Percentiles rank a stretch among this genome's conserved stretches.
Evolutionary conservation across 192 early-diverging fungal genomes (phyloP).

Genomic region (Spinellus fusiger): DNA sequence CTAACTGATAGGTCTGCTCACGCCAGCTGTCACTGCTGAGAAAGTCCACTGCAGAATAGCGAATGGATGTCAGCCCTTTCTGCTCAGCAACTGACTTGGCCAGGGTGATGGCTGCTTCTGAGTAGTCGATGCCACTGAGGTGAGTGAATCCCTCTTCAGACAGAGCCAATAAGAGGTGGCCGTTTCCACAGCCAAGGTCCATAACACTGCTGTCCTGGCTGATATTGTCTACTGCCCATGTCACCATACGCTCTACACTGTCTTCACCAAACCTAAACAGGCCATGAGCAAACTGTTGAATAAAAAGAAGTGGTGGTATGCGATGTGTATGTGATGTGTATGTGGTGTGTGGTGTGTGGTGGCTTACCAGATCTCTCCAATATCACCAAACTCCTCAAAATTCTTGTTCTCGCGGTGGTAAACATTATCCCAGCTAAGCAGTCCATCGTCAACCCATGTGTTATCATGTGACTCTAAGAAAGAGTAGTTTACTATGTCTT

Average conservation of each 20-base stretch:
- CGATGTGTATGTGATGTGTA: not conserved
- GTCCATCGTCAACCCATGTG: not conserved
- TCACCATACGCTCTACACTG: slow-evolving; percentile 77
- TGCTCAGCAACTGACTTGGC: slow-evolving; percentile 57
- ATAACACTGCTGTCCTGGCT: slow-evolving; percentile 41
- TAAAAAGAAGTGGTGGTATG: not conserved
- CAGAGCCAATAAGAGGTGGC: slow-evolving; percentile 78
- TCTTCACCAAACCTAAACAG: slow-evolving; percentile 86
- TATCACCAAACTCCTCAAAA: slow-evolving; percentile 78
- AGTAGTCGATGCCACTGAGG: slow-evolving; percentile 84
- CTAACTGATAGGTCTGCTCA: slow-evolving; percentile 39
- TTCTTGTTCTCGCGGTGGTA: slow-evolving; percentile 78
- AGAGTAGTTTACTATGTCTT: slow-evolving; percentile 46
- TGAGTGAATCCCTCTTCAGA: slow-evolving; percentile 62
- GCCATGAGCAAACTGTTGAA: too few relatives aligned
- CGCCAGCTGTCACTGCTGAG: slow-evolving; percentile 40
- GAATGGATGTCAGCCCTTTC: slow-evolving; percentile 37
- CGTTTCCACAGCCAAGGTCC: slow-evolving; percentile 92
- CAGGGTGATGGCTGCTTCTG: slow-evolving; percentile 65
- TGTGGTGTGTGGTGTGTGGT: not conserved
- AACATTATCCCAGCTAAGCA: slow-evolving; percentile 70
- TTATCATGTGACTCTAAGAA: not conserved
- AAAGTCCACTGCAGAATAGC: slow-evolving; percentile 55
- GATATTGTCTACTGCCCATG: slow-evolving; percentile 63
- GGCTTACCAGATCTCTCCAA: slow-evolving; percentile 81